phyloP scores from a whole-genome alignment of 2,329 filamentous ascomycete species.

The Aspergillus brasiliensis region DNA sequence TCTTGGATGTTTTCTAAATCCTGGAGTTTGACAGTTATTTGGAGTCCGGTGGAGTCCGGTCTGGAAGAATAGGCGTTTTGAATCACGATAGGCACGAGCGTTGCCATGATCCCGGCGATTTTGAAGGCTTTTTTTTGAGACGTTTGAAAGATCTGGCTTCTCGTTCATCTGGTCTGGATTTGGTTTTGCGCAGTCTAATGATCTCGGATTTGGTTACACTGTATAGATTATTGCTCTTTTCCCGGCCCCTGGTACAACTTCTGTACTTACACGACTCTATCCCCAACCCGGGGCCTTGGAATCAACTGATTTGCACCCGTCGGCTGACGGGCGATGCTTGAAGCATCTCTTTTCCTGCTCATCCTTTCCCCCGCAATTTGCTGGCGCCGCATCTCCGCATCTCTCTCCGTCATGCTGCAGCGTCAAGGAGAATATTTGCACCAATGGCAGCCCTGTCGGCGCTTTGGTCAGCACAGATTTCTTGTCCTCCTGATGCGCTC shows the following conservation, averaged over 20 bases:
- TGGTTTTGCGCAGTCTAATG: background rate
- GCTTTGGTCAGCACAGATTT: background rate
- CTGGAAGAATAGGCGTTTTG: constrained; percentile 1
- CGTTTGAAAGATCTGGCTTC: background rate
- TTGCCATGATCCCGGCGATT: background rate
- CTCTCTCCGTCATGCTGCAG: background rate
- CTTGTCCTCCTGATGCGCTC: background rate
- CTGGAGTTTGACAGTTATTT: constrained; percentile 15
- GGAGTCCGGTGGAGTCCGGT: constrained; percentile 7
- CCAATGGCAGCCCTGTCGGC: constrained; percentile 23
- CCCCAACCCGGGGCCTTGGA: constrained; percentile 3
- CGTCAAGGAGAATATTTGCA: constrained; percentile 23
- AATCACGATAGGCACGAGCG: background rate
- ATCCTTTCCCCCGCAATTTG: constrained; percentile 8
- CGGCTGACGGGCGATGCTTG: background rate
- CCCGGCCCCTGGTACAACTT: background rate
- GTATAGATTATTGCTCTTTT: background rate
- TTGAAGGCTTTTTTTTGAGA: background rate
- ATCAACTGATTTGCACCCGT: background rate
- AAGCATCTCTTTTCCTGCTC: background rate
- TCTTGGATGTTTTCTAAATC: constrained; percentile 1
- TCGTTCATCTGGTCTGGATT: background rate
- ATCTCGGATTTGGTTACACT: background rate
- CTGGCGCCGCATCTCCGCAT: constrained; percentile 8
- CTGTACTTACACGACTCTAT: background rate